Evolutionary conservation across 768 basidiomycete genomes (phyloP), one percentile per base, ranked within the genome.

Genomic region (Suillus americanus): DNA sequence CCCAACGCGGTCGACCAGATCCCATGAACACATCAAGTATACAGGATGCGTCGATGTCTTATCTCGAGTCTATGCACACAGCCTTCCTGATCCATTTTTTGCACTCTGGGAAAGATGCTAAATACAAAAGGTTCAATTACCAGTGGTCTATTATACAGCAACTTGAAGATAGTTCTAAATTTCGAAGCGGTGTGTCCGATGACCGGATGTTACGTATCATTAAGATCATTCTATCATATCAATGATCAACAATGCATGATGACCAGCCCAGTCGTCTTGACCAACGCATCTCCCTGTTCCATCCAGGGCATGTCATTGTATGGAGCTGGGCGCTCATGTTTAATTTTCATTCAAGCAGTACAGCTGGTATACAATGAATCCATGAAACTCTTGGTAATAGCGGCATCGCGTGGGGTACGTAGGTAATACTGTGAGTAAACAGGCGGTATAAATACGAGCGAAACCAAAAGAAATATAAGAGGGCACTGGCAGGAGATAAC

Each of bases 391-490:
- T 40, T 25, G 16, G 37, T 25, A 28, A 28, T 40, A 37, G 20
- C 55, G 4, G 14, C 23, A 51, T 51, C 50, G 50, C 28, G 37
- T 25, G 23, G 55, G 40, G 40, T 41, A 59, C 25, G 23, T 41
- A 20, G 40, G 40, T 12, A 28, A 41, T 54, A 35, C 53, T 33
- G 33, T 28, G 40, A 35, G 55, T 56, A 30, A 59, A 59, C 18
- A 28, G 5, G 25, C 40, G 38, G 25, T 59, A 59, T 59, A 59
- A 59, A 59, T 59, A 59, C 16, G 56, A 59, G 28, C 57, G 7
- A 18, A 59, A 30, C 18, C 3, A 43, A 20, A 45, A 25, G 40
- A 40, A 59, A 53, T n/a, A 35, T 35, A 54, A 20, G 12, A 33
- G 30, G 28, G 40, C n/a, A n/a, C n/a, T n/a, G n/a, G n/a, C 5